Evolutionary conservation across 768 basidiomycete genomes (phyloP).

Genomic region (Candolleomyces efflorescens): DNA sequence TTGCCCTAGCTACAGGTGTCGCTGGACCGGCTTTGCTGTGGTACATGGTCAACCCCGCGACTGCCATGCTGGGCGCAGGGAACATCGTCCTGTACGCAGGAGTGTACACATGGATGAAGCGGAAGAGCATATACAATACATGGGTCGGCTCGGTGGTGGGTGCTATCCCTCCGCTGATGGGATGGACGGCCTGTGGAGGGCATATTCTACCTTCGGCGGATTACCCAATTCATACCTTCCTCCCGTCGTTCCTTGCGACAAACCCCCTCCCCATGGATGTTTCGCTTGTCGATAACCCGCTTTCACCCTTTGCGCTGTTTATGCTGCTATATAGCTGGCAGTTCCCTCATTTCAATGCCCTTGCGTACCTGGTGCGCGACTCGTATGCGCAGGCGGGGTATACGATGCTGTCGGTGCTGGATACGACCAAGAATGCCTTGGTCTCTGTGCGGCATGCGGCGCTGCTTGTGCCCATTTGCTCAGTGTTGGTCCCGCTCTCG

Average conservation of each 20-base stretch:
- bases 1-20: slow-evolving; percentile 72
- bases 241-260: slow-evolving; percentile 54
- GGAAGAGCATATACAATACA: slow-evolving; percentile 78
- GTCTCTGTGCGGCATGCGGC: slow-evolving; percentile 83
- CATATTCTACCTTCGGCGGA: slow-evolving; percentile 60
- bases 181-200: slow-evolving; percentile 95
- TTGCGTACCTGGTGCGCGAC: slow-evolving; percentile 82
- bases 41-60: slow-evolving; percentile 80
- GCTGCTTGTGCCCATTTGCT: slow-evolving; percentile 73
- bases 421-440: slow-evolving; percentile 74
- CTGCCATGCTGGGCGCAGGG: slow-evolving; percentile 74
- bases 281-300: slow-evolving; percentile 69
- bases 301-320: slow-evolving; percentile 78
- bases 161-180: slow-evolving; percentile 92
- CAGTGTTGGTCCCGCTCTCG: slow-evolving; percentile 77
- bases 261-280: slow-evolving; percentile 31
- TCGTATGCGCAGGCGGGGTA: slow-evolving; percentile 94
- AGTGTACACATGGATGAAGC: slow-evolving; percentile 89
- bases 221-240: slow-evolving; percentile 56
- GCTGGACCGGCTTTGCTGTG: slow-evolving; percentile 76
- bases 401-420: slow-evolving; percentile 82
- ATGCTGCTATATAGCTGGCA: slow-evolving; percentile 94
- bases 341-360: slow-evolving; percentile 95
- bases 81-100: slow-evolving; percentile 92
- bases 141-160: slow-evolving; percentile 96